A percentile compares a stretch with the other conserved stretches of the same genome.
Evolutionary conservation across 805 yeast genomes (phyloP).

Genomic region (Kodamaea fukazawae): DNA sequence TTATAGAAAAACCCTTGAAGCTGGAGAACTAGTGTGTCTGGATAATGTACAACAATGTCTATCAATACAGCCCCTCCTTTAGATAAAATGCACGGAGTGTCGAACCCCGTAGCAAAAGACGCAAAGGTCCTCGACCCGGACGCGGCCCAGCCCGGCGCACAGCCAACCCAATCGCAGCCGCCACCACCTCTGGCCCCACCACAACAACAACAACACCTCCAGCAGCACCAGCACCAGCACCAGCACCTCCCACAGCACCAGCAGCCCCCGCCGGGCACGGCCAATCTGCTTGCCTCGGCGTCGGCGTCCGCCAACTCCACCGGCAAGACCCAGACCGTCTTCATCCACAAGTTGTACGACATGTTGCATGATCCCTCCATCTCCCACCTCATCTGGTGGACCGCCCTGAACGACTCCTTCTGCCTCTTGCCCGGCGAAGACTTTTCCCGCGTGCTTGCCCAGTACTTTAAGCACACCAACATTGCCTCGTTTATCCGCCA

Average conservation of each 20-base stretch:
- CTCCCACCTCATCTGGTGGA: constrained; percentile 84
- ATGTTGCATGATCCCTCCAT: constrained; percentile 81
- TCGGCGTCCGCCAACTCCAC: constrained; percentile 8
- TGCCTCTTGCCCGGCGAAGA: constrained; percentile 82
- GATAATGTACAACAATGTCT: constrained; percentile 4
- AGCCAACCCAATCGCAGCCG: background rate
- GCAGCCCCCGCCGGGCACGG: too few relatives aligned
- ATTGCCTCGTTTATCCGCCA: constrained; percentile 44
- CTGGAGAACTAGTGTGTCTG: too few relatives aligned
- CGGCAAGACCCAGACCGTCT: constrained; percentile 45
- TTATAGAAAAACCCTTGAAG: too few relatives aligned
- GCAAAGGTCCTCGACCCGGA: background rate
- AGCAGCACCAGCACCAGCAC: constrained; percentile 1
- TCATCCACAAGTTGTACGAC: constrained; percentile 85
- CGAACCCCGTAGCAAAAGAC: background rate
- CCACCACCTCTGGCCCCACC: background rate
- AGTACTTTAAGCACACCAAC: constrained; percentile 50
- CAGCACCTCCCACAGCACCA: background rate
- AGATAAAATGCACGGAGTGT: constrained; percentile 1
- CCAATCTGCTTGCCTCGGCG: constrained; percentile 4
- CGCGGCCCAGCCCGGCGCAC: background rate
- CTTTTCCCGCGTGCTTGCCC: constrained; percentile 67
- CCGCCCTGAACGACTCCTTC: constrained; percentile 66
- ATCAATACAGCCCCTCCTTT: constrained; percentile 4
- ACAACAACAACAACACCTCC: background rate